Evolutionary conservation across 2,329 filamentous ascomycete species (phyloP).

Genomic region (Lecanosticta acicola): DNA sequence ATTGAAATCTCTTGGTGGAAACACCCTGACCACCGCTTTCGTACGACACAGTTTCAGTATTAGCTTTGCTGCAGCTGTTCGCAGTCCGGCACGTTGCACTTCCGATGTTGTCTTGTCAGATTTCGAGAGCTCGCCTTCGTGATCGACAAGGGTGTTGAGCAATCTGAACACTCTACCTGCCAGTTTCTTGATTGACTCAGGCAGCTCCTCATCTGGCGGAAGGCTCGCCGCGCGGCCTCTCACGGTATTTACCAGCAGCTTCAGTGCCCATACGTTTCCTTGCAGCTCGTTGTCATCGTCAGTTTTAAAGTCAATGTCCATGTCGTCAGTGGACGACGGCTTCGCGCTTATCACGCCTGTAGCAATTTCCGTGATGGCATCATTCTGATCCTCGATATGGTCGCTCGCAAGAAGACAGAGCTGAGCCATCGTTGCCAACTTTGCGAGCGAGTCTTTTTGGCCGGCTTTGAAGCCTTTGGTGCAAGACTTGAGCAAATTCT

Average conservation of each 20-base stretch:
- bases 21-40: constrained; percentile 68
- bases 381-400: constrained; percentile 62
- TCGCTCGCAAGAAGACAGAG: constrained; percentile 69
- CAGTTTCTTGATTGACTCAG: constrained; percentile 41
- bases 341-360: constrained; percentile 58
- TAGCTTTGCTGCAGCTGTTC: constrained; percentile 73
- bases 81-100: constrained; percentile 72
- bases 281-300: constrained; percentile 62
- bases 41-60: constrained; percentile 75
- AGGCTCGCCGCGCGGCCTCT: constrained; percentile 48
- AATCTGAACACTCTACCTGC: constrained; percentile 70
- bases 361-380: constrained; percentile 73
- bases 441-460: constrained; percentile 66
- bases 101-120: constrained; percentile 63
- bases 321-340: not conserved
- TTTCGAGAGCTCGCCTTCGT: constrained; percentile 75
- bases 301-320: constrained; percentile 44
- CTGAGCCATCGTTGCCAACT: constrained; percentile 65
- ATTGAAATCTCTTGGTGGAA: constrained; percentile 72
- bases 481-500: constrained; percentile 71
- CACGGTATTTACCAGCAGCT: constrained; percentile 78
- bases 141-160: constrained; percentile 67
- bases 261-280: constrained; percentile 78
- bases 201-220: constrained; percentile 29
- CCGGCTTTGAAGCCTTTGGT: constrained; percentile 70